Conservation (phyloP, 1,284 basidiomycete genomes). For the Microbotryum saponariae region DNA sequence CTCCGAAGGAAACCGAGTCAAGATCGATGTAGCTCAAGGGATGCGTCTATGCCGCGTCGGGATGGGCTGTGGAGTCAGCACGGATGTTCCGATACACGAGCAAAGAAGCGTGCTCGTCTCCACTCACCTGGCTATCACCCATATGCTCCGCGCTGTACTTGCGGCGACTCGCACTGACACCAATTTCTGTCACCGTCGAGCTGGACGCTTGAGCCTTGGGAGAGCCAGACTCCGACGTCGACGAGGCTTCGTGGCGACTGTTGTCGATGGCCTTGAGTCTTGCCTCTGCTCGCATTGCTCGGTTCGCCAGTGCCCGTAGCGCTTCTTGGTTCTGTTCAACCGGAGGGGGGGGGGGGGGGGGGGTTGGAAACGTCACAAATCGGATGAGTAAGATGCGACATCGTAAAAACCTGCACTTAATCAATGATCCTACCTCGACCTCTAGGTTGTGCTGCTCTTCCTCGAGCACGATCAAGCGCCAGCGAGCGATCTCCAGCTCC, state of each 20-base stretch:
- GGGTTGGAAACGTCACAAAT: not conserved
- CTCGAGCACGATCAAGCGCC: constrained; percentile 24
- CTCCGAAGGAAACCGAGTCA: constrained; percentile 24
- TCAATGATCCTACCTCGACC: constrained; percentile 17
- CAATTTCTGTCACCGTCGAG: too few relatives aligned
- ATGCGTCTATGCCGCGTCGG: constrained; percentile 9
- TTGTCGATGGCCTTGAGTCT: constrained; percentile 25
- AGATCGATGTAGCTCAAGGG: constrained; percentile 30
- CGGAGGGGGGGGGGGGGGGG: not conserved
- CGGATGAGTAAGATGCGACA: not conserved
- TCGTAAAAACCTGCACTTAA: not conserved
- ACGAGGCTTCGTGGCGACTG: too few relatives aligned
- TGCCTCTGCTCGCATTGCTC: constrained; percentile 29
- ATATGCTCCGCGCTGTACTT: too few relatives aligned
- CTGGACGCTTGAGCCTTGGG: too few relatives aligned
- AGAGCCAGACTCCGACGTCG: too few relatives aligned
- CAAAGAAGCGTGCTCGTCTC: too few relatives aligned
- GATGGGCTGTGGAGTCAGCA: not conserved
- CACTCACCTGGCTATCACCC: too few relatives aligned
- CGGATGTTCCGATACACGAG: too few relatives aligned
- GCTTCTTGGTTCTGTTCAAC: constrained; percentile 25
- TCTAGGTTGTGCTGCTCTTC: constrained; percentile 19
- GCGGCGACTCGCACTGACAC: too few relatives aligned
- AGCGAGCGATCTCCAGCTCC: constrained; percentile 30
- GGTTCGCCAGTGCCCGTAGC: constrained; percentile 22